Conservation (phyloP, 768 basidiomycete genomes). For the Boletus pseudo-olivaceus region DNA sequence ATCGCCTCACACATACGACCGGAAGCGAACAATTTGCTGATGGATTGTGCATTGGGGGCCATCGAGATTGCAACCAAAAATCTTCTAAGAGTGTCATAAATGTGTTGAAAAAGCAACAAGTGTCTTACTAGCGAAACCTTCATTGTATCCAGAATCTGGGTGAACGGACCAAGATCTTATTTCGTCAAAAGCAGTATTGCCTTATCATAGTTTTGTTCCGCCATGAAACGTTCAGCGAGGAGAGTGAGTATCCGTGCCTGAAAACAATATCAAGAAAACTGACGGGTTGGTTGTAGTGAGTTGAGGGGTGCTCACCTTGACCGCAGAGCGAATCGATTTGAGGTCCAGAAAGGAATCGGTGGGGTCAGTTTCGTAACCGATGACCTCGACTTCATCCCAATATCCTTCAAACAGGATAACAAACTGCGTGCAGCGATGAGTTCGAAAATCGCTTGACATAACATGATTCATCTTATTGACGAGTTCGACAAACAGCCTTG, state of each 20-base stretch:
- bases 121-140: neutral
- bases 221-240: too few relatives aligned
- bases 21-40: neutral
- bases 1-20: neutral
- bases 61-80: neutral
- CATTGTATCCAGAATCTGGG: neutral
- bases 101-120: neutral
- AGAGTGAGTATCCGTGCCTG: too few relatives aligned
- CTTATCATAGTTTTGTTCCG: neutral
- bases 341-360: too few relatives aligned
- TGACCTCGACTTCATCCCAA: too few relatives aligned
- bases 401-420: too few relatives aligned
- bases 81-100: neutral
- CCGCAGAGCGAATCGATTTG: too few relatives aligned
- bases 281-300: too few relatives aligned
- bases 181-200: neutral
- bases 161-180: neutral
- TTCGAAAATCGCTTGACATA: neutral
- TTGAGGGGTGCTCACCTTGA: too few relatives aligned
- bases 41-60: neutral
- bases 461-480: neutral
- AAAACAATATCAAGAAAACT: too few relatives aligned
- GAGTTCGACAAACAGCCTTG: neutral
- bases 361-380: too few relatives aligned
- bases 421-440: neutral